phyloP scores from a whole-genome alignment of 2,329 filamentous ascomycete genomes.

The Ceratocystis huliohia region DNA sequence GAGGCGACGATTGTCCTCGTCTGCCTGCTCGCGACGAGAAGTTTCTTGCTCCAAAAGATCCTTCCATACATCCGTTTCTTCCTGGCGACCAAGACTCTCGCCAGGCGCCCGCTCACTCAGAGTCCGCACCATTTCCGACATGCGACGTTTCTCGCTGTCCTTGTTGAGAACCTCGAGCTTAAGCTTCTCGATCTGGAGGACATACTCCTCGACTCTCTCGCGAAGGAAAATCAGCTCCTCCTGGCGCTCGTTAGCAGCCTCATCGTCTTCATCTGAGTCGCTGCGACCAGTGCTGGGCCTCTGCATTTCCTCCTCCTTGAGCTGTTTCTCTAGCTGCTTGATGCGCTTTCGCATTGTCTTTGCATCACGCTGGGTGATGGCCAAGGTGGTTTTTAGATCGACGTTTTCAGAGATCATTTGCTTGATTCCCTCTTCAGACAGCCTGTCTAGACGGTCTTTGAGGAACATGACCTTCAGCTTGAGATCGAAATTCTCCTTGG shows the following conservation, averaged over 20 bases:
- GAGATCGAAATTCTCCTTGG: slow-evolving; percentile 95
- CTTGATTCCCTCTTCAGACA: slow-evolving; percentile 91
- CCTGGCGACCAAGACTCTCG: slow-evolving; percentile 41
- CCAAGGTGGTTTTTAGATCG: slow-evolving; percentile 79
- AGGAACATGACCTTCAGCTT: slow-evolving; percentile 97
- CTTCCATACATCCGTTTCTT: slow-evolving; percentile 78
- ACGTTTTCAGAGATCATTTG: slow-evolving; percentile 98
- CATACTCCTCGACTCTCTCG: slow-evolving; percentile 74
- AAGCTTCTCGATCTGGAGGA: slow-evolving; percentile 71
- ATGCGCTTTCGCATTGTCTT: slow-evolving; percentile 68
- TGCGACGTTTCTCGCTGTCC: slow-evolving; percentile 73
- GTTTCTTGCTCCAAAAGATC: slow-evolving; percentile 89
- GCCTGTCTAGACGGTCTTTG: slow-evolving; percentile 80
- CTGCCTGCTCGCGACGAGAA: slow-evolving; percentile 72
- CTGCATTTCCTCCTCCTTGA: slow-evolving; percentile 49
- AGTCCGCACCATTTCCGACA: slow-evolving; percentile 63
- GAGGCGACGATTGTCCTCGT: slow-evolving; percentile 74
- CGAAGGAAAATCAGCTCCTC: slow-evolving; percentile 76
- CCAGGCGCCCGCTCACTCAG: slow-evolving; percentile 38
- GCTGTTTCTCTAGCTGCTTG: slow-evolving; percentile 73
- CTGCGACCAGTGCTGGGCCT: slow-evolving; percentile 49
- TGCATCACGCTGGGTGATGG: slow-evolving; percentile 82
- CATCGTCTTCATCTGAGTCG: slow-evolving; percentile 46
- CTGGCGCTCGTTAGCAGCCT: slow-evolving; percentile 56
- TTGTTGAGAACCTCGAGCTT: slow-evolving; percentile 63